phyloP scores from a whole-genome alignment of 352 stramenopile genomes.

The Phytophthora sp. region DNA sequence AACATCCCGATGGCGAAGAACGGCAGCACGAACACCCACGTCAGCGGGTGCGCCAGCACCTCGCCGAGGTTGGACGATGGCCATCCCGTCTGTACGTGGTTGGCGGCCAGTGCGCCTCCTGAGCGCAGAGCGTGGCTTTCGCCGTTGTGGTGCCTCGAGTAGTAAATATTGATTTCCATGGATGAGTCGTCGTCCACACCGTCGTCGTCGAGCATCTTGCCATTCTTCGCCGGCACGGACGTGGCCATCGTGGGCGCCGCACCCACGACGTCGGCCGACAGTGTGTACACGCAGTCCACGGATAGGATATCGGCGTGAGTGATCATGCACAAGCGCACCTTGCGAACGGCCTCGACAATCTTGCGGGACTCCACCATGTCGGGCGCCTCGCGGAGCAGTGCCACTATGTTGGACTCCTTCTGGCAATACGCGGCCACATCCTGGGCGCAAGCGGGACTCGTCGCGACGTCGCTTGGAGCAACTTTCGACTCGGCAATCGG shows the following conservation, averaged over 20 bases:
- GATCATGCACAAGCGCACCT: constrained; percentile 60
- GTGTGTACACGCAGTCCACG: constrained; percentile 50
- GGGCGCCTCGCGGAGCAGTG: constrained; percentile 49
- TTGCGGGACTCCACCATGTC: constrained; percentile 39
- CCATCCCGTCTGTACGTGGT: constrained; percentile 35
- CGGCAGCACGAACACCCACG: constrained; percentile 63
- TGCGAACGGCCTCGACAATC: constrained; percentile 48
- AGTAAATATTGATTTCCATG: constrained; percentile 66
- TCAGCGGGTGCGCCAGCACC: constrained; percentile 38
- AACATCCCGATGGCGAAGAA: constrained; percentile 73
- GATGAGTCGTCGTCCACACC: constrained; percentile 53
- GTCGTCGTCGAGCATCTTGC: constrained; percentile 16
- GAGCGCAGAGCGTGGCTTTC: constrained; percentile 41
- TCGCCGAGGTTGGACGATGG: constrained; percentile 28
- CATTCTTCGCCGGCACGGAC: constrained; percentile 22
- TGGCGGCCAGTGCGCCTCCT: constrained; percentile 25
- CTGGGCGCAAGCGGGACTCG: constrained; percentile 38
- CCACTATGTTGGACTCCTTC: constrained; percentile 54
- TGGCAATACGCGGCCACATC: constrained; percentile 54
- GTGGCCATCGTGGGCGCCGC: constrained; percentile 20
- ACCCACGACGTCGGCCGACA: constrained; percentile 39
- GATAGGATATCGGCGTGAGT: constrained; percentile 61
- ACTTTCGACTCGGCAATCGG: background rate
- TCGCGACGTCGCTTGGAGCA: constrained; percentile 4
- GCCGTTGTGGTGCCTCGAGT: constrained; percentile 55